Percentiles rank a stretch among this genome's conserved stretches.
These are phyloP conservation scores for Solanum commersonii DNA, from an alignment of 257 asterid species.

Conservation along the genomic window DNA sequence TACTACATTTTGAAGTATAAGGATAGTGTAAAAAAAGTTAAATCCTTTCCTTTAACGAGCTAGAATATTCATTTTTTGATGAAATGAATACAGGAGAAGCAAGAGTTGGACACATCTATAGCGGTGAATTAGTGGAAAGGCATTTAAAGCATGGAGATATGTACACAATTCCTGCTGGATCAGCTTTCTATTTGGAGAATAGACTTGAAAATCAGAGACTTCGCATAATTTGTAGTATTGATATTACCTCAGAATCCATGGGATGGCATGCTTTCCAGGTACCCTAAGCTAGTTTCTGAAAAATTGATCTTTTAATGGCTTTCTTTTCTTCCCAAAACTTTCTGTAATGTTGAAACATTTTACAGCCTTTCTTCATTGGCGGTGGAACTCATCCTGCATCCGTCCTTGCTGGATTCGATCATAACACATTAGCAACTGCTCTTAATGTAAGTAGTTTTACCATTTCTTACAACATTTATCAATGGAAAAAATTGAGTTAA, in stretches of 20 bases:
- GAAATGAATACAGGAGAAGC: constrained; percentile 31
- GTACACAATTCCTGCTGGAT: neutral
- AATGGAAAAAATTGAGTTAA: neutral
- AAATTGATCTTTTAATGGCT: neutral
- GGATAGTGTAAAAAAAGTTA: neutral
- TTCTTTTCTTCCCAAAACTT: neutral
- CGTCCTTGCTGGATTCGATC: constrained; percentile 55
- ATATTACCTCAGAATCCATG: constrained; percentile 36
- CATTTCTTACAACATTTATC: neutral
- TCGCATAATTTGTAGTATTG: constrained; percentile 52
- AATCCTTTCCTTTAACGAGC: neutral
- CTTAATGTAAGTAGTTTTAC: constrained; percentile 44
- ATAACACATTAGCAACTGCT: constrained; percentile 25
- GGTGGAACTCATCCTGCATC: constrained; percentile 75
- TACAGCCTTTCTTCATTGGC: constrained; percentile 67
- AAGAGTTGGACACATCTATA: neutral
- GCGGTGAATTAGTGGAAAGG: neutral
- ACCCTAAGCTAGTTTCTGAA: neutral
- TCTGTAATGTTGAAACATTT: neutral
- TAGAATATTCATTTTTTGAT: neutral
- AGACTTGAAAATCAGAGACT: constrained; percentile 41
- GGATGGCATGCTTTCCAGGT: constrained; percentile 61
- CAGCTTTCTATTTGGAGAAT: constrained; percentile 24
- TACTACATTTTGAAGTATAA: neutral
- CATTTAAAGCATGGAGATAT: neutral